Evolutionary conservation across 192 early-diverging fungal genomes (phyloP).

Genomic region (Rhizophlyctis rosea): DNA sequence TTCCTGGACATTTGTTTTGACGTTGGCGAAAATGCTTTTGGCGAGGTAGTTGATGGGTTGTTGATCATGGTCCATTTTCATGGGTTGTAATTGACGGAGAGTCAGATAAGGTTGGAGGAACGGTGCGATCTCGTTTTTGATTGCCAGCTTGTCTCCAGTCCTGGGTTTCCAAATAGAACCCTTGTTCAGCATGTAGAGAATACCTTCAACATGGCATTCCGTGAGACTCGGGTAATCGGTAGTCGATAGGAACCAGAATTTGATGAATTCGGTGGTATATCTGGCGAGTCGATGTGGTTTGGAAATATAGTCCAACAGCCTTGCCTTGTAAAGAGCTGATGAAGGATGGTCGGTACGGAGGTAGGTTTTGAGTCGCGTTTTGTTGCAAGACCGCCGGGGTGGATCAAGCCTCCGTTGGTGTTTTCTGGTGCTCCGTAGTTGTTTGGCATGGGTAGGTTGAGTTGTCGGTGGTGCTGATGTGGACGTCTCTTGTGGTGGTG

Average conservation of each 20-base stretch:
- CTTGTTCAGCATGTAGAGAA: neutral
- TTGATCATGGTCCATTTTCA: neutral
- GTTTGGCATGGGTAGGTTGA: too few relatives aligned
- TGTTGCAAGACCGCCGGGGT: too few relatives aligned
- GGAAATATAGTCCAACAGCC: too few relatives aligned
- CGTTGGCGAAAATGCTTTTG: slow-evolving; percentile 12
- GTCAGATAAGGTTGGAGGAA: neutral
- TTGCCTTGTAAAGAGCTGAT: too few relatives aligned
- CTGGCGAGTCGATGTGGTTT: neutral
- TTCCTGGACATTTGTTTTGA: slow-evolving; percentile 17
- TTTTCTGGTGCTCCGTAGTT: too few relatives aligned
- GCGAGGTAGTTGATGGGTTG: slow-evolving; percentile 1
- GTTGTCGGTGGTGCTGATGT: too few relatives aligned
- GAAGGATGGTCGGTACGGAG: too few relatives aligned
- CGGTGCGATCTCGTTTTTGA: neutral
- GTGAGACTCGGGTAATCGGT: neutral
- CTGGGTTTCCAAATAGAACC: neutral
- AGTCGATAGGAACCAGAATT: neutral
- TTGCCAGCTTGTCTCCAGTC: neutral
- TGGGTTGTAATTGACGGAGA: neutral
- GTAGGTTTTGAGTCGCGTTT: too few relatives aligned
- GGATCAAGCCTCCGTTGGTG: too few relatives aligned
- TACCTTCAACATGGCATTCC: neutral
- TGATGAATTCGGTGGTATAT: neutral
- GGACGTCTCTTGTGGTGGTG: too few relatives aligned